Evolutionary conservation across 2,329 filamentous ascomycete species (phyloP), one percentile per base, ranked within the genome.

Genomic region (Ophiocordyceps camponoti-rufipedis): DNA sequence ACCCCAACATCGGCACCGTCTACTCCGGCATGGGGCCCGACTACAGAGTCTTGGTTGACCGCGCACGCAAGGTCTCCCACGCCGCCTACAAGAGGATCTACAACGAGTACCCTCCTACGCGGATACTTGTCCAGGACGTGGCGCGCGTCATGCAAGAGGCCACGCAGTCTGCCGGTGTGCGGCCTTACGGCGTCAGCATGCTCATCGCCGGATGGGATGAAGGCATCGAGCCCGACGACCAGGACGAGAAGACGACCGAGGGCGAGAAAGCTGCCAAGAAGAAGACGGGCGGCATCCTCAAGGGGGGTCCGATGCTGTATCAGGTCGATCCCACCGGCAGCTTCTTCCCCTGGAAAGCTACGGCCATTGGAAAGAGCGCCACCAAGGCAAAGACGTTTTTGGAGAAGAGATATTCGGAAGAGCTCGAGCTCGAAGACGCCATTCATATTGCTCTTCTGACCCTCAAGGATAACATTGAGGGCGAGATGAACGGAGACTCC

Each of bases 301-400:
- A 95, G 71, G 89, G 91, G 44, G 89, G 91, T 6, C 91, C 91
- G 43, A 95, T 93, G 74, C 69, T 98, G 60, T 98, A 98, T 69
- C 89, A 98, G 69, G 91, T 98, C 54, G 91, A 98, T 62, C 91
- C 91, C n/a, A 94, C 86, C 52, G 91, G 91, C 54, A 94, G 85
- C 63, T 98, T 98, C 64, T 98, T 95, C 64, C 91, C 91, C 4
- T 98, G 91, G 91, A 98, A 98, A 73, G 91, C 91, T 40, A 98
- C 91, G 43, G 91, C 91, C 45, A 98, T 98, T 59, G 91, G 91
- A 59, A 98, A 98, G 78, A 94, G 88, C 60, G 91, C 91, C 45
- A 94, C 91, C 39, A 94, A 87, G 58, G 91, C 91, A 46, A 98
- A 98, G 78, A 98, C 91, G 0, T 98, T 98, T 70, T 67, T 98